These are phyloP conservation scores for Logfia minima DNA, from an alignment of 129 eudicot species.

Conservation along the genomic window DNA sequence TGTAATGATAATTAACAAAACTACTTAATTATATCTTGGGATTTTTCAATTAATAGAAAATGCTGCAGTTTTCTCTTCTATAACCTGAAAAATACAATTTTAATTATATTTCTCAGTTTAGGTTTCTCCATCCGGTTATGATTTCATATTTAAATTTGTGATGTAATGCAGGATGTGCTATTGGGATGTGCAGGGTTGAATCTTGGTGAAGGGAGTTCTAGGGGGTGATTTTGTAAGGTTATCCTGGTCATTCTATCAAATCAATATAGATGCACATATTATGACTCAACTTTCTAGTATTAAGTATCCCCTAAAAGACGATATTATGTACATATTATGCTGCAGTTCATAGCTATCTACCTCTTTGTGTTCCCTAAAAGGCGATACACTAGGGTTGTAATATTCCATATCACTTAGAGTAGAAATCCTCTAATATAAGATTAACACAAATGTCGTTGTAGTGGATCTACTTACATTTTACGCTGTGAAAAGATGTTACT, in stretches of 20 bases:
- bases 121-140: background rate
- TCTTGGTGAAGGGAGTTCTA: constrained; percentile 44
- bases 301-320: too few species aligned
- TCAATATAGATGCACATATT: constrained; percentile 24
- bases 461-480: background rate
- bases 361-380: too few species aligned
- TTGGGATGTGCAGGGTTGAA: constrained; percentile 45
- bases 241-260: constrained; percentile 15
- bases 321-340: too few species aligned
- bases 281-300: constrained; percentile 4
- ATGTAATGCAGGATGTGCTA: constrained; percentile 43
- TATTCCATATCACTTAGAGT: background rate
- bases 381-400: too few species aligned
- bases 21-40: background rate
- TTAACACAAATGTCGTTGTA: background rate
- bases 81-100: background rate
- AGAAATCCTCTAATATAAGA: background rate
- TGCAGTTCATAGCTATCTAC: too few species aligned
- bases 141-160: constrained; percentile 19
- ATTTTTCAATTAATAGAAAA: background rate
- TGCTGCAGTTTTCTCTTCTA: background rate
- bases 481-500: background rate
- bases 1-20: constrained; percentile 11
- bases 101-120: background rate
- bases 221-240: constrained; percentile 16